Evolutionary conservation across 768 basidiomycete genomes (phyloP), one percentile per base, ranked within the genome.

Genomic region (Suillus subluteus): DNA sequence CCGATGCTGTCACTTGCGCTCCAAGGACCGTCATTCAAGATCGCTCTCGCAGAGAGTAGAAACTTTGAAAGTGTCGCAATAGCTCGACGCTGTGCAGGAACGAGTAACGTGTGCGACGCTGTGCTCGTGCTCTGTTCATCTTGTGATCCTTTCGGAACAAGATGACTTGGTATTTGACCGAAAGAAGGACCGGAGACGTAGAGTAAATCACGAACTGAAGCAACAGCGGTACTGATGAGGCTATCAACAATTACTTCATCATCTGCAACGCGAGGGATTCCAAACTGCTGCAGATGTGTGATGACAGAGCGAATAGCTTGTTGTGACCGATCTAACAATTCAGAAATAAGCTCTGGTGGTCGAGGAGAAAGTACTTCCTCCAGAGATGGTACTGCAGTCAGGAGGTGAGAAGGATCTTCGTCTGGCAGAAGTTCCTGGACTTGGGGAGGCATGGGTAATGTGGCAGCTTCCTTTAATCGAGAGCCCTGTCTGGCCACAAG

Each of bases 31-130:
- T 76, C 70, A 62, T 83, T 86, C 4, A 90, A 82, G 74, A 92
- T 88, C 2, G 96, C 95, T 35, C 95, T 89, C 1, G 92, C 89
- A 12, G 92, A 94, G 2, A 96, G 83, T 41, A 96, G 90, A 37
- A 98, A 86, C 73, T 95, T 91, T 44, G 94, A 95, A 4, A 96
- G 83, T 0, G 94, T 95, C 0, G 94, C 92, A 5, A 94, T 91
- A 23, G 95, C 89, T 66, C 92, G 92, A 62, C 93, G 84, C 67
- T 94, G 92, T 1, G 89, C 88, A 2, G 90, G 89, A 75, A 94
- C 90, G 21, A 94, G 78, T 4, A 89, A 79, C 5, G 87, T 82
- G 66, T 86, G 84, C 6, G 86, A 79, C 6, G 82, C 76, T 26
- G 83, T 74, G 13, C 75, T 74, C 4, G 82, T 66, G 37, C 44